phyloP scores from a whole-genome alignment of 345 rosid genomes.

The Salix exigua region DNA sequence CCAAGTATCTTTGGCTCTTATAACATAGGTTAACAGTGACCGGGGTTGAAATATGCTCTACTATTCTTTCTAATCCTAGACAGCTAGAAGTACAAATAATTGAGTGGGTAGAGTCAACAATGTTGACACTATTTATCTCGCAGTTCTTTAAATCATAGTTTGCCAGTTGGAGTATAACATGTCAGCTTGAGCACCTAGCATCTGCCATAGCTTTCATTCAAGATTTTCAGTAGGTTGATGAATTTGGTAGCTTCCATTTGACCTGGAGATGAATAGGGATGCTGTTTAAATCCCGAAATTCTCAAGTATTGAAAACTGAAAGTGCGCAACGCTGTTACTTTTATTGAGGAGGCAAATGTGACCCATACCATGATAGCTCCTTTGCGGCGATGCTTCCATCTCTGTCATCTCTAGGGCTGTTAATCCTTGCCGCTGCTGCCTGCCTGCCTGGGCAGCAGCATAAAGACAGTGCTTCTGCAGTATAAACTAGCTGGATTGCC shows the following conservation, averaged over 20 bases:
- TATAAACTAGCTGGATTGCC: too few relatives aligned
- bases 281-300: too few relatives aligned
- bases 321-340: too few relatives aligned
- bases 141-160: neutral
- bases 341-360: too few relatives aligned
- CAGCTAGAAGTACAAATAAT: slow-evolving; percentile 28
- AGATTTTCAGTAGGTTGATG: neutral
- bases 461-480: too few relatives aligned
- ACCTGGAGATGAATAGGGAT: too few relatives aligned
- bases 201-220: neutral
- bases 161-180: neutral
- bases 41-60: slow-evolving; percentile 10
- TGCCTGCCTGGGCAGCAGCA: too few relatives aligned
- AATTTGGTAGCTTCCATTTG: neutral
- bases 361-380: too few relatives aligned
- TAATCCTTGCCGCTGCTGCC: too few relatives aligned
- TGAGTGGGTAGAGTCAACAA: slow-evolving; percentile 10
- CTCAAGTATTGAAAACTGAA: too few relatives aligned
- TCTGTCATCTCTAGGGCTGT: too few relatives aligned
- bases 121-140: neutral
- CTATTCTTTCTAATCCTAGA: slow-evolving; percentile 38
- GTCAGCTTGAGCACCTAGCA: neutral
- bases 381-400: too few relatives aligned
- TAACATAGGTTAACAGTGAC: slow-evolving; percentile 20
- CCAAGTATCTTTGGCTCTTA: slow-evolving; percentile 4